Evolutionary conservation across 2,329 filamentous ascomycete species (phyloP), one percentile per base, ranked within the genome.

Genomic region (Aspergillus uvarum): DNA sequence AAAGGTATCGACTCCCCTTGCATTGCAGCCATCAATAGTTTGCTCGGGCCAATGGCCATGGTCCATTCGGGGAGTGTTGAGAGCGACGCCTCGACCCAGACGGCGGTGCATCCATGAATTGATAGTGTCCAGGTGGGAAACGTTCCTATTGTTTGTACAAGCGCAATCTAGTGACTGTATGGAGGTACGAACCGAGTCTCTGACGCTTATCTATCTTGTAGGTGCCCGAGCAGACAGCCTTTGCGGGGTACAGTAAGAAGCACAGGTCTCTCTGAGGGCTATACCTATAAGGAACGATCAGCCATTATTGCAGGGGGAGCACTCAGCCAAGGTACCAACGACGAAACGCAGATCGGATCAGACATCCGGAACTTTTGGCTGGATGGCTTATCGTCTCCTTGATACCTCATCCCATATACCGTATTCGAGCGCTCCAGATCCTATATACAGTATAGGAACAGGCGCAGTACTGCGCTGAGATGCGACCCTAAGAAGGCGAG

Each of bases 1-100:
- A 67, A 65, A 61, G 63, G 62, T 66, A 63, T 67, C 62, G 60
- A 58, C 59, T 69, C 70, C 69, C 74, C 74, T 76, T 76, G 72
- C 73, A 74, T 74, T 65, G 31, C 51, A 49, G 58, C 54, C 63
- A 55, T 64, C 64, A 70, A 74, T 72, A 74, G 65, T 71, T 52
- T 62, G 61, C 44, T 68, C 61, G 60, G 62, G 60, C 69, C 65
- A 70, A 73, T 72, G 56, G 63, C 59, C 62, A 54, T 57, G 55
- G 53, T 50, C 59, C 52, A 44, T 59, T 29, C 26, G 38, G 48
- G 47, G 12, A 21, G 51, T 58, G 47, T 42, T 47, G 31, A 59
- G 31, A 49, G 42, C 38, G 14, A 35, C 32, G 12, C 35, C 44
- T 47, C 21, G 54, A 16, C 42, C 51, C 42, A 24, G 47, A 5